phyloP scores from a whole-genome alignment of 306 rosid genomes.

The Cercis canadensis region DNA sequence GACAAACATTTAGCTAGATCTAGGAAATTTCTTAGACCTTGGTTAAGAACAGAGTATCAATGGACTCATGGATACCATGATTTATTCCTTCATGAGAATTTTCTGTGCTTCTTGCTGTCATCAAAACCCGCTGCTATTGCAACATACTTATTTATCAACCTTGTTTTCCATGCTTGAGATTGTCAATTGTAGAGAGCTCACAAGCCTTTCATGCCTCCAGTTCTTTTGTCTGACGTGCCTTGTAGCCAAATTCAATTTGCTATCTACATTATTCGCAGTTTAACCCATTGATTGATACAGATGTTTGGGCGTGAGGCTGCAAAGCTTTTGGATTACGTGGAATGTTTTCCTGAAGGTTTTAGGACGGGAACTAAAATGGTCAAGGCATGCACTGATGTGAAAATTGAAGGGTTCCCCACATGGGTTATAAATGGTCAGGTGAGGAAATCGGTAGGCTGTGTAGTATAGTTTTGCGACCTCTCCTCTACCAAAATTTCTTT shows the following conservation, averaged over 20 bases:
- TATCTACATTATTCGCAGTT: too few relatives aligned
- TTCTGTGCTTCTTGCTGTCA: not conserved
- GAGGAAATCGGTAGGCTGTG: slow-evolving; percentile 33
- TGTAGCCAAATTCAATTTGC: too few relatives aligned
- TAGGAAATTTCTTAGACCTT: not conserved
- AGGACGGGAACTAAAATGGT: slow-evolving; percentile 72
- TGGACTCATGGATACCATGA: not conserved
- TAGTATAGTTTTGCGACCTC: too few relatives aligned
- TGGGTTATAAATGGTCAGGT: slow-evolving; percentile 91
- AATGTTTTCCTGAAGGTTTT: slow-evolving; percentile 90
- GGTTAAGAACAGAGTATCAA: slow-evolving; percentile 4
- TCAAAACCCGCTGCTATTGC: slow-evolving; percentile 11
- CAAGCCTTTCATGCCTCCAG: not conserved
- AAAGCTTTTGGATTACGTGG: slow-evolving; percentile 74
- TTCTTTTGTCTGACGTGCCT: slow-evolving; percentile 13
- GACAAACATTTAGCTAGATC: not conserved
- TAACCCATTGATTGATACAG: slow-evolving; percentile 45
- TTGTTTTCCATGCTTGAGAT: slow-evolving; percentile 21
- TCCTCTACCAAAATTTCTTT: slow-evolving; percentile 15
- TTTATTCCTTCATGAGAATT: not conserved
- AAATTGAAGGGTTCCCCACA: slow-evolving; percentile 88
- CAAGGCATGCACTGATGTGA: slow-evolving; percentile 66
- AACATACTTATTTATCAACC: slow-evolving; percentile 5
- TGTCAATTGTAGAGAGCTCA: slow-evolving; percentile 6
- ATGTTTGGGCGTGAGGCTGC: slow-evolving; percentile 91